Percentiles rank a stretch among this genome's conserved stretches.
These are phyloP conservation scores for Astragalus membranaceus DNA, from an alignment of 306 rosid genomes.

Conservation along the genomic window DNA sequence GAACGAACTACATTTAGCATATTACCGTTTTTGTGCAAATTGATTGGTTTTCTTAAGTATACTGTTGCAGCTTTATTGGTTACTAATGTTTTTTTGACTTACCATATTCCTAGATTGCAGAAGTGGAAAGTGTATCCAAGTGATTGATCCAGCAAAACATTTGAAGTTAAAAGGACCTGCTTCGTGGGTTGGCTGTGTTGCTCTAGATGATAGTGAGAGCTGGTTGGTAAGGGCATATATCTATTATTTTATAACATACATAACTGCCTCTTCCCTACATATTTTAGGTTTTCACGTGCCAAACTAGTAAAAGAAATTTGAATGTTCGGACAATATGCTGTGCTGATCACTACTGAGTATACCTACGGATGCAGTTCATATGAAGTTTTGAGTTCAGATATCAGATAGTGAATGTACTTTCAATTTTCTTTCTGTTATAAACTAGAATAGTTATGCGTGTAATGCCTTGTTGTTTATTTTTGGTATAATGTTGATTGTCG, in stretches of 20 bases:
- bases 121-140: slow-evolving; percentile 71
- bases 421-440: background rate
- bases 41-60: background rate
- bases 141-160: slow-evolving; percentile 56
- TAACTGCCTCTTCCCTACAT: background rate
- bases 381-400: background rate
- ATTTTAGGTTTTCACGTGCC: background rate
- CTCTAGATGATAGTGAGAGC: slow-evolving; percentile 86
- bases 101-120: slow-evolving; percentile 62
- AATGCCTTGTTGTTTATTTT: background rate
- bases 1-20: background rate
- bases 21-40: background rate
- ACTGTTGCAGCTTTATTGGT: slow-evolving; percentile 2
- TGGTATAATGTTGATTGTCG: background rate
- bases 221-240: slow-evolving; percentile 72
- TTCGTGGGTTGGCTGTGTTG: slow-evolving; percentile 63
- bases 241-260: background rate
- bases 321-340: background rate
- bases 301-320: slow-evolving; percentile 1
- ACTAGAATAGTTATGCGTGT: background rate
- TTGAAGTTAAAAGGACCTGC: slow-evolving; percentile 48
- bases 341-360: background rate
- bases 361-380: background rate
- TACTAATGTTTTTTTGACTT: slow-evolving; percentile 19
- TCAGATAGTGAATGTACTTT: background rate